Conservation (phyloP, 1,139 yeast genomes). For the Pichia sp. region DNA sequence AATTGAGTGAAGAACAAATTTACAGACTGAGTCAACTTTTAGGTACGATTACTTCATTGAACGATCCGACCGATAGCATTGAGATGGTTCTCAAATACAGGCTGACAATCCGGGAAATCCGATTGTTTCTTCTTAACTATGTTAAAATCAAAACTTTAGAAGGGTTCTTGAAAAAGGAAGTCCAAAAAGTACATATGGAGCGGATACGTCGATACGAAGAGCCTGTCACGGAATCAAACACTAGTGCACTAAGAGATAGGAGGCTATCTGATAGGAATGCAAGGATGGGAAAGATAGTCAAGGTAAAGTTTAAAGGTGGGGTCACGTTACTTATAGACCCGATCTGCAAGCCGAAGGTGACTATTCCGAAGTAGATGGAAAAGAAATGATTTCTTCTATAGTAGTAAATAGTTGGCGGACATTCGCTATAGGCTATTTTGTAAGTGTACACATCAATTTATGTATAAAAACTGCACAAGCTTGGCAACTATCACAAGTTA, state of each 20-base stretch:
- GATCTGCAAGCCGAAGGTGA: slow-evolving; percentile 19
- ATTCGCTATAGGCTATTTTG: neutral
- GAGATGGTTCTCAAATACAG: slow-evolving; percentile 41
- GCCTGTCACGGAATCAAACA: slow-evolving; percentile 19
- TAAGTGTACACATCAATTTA: neutral
- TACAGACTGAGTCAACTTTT: slow-evolving; percentile 33
- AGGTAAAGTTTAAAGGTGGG: slow-evolving; percentile 25
- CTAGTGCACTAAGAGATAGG: slow-evolving; percentile 16
- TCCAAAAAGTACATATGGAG: neutral
- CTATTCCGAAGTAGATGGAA: neutral
- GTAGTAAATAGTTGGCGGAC: neutral
- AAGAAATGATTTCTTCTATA: too few species aligned
- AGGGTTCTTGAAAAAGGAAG: slow-evolving; percentile 21
- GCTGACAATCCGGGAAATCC: slow-evolving; percentile 43
- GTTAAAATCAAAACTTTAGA: slow-evolving; percentile 31
- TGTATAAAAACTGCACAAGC: neutral
- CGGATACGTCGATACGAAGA: slow-evolving; percentile 1
- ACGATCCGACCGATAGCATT: slow-evolving; percentile 34
- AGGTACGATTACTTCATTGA: slow-evolving; percentile 39
- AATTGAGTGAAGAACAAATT: slow-evolving; percentile 12
- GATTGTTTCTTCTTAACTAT: slow-evolving; percentile 37
- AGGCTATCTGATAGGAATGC: slow-evolving; percentile 20
- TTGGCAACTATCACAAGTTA: neutral
- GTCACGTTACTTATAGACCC: slow-evolving; percentile 29
- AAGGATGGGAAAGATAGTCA: slow-evolving; percentile 25